Conservation (phyloP, 2,329 filamentous ascomycete genomes). For the Cercospora janseana region DNA sequence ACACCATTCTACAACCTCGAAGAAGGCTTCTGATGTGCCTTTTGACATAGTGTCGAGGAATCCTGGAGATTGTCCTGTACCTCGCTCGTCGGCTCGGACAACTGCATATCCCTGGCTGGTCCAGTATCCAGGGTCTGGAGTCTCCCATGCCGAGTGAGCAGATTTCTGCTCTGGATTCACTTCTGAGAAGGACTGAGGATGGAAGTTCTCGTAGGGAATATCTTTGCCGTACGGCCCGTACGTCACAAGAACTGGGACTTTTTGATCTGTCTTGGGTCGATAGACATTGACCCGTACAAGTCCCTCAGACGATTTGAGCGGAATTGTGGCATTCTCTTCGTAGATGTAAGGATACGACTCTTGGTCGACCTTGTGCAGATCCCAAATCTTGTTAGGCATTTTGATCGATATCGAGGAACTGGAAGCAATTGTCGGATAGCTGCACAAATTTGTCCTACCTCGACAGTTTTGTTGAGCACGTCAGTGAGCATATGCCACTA, state of each 20-base stretch:
- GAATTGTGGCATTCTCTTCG: constrained; percentile 36
- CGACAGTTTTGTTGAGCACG: background rate
- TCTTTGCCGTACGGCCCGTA: constrained; percentile 75
- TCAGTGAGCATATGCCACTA: background rate
- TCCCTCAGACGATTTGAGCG: constrained; percentile 33
- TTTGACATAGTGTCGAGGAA: constrained; percentile 47
- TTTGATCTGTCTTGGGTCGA: constrained; percentile 36
- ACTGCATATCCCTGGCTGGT: constrained; percentile 39
- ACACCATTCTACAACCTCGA: constrained; percentile 47
- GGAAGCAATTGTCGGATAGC: background rate
- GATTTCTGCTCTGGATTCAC: constrained; percentile 42
- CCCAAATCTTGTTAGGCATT: constrained; percentile 37
- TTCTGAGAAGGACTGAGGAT: constrained; percentile 49
- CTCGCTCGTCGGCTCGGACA: constrained; percentile 37
- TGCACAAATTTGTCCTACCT: background rate
- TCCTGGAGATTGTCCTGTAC: constrained; percentile 39
- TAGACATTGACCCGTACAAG: constrained; percentile 39
- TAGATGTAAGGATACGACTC: constrained; percentile 36
- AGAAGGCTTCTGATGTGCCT: constrained; percentile 48
- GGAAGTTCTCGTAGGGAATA: constrained; percentile 61
- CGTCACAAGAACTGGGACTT: constrained; percentile 63
- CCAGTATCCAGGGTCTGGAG: constrained; percentile 43
- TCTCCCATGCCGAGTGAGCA: constrained; percentile 48
- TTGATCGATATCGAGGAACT: constrained; percentile 1
- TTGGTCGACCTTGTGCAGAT: constrained; percentile 36